Evolutionary conservation across 2,329 filamentous ascomycete genomes (phyloP).

Genomic region (Epicoccum sorghinum): DNA sequence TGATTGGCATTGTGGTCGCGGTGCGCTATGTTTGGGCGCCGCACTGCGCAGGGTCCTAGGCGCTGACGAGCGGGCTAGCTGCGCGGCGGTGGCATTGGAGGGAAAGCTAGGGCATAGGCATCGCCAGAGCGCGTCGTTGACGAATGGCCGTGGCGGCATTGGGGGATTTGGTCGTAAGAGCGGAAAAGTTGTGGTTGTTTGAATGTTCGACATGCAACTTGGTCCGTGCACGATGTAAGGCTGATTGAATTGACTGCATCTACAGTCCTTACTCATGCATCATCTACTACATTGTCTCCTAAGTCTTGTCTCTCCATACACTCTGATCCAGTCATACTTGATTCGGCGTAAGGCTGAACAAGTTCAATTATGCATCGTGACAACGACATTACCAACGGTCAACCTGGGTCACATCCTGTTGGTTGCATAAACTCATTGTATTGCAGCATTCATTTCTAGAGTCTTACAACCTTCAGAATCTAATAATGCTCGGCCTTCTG

Average conservation of each 20-base stretch:
- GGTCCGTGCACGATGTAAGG: neutral
- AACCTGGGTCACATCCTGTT: too few relatives aligned
- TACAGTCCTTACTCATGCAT: too few relatives aligned
- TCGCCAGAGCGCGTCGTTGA: slow-evolving; percentile 44
- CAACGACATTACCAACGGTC: too few relatives aligned
- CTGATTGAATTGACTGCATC: neutral
- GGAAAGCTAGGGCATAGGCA: slow-evolving; percentile 42
- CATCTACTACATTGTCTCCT: too few relatives aligned
- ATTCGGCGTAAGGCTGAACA: too few relatives aligned
- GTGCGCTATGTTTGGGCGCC: neutral
- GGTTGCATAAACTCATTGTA: too few relatives aligned
- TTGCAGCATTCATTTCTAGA: too few relatives aligned
- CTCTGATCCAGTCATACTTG: too few relatives aligned
- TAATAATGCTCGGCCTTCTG: too few relatives aligned
- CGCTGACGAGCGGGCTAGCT: neutral
- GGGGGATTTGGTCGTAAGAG: slow-evolving; percentile 10
- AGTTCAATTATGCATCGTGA: too few relatives aligned
- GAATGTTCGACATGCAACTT: slow-evolving; percentile 5
- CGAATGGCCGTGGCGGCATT: slow-evolving; percentile 42
- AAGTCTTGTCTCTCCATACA: too few relatives aligned
- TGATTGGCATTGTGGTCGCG: slow-evolving; percentile 4
- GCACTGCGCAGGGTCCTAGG: slow-evolving; percentile 4
- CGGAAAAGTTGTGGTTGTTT: neutral
- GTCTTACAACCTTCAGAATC: too few relatives aligned
- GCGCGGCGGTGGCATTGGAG: slow-evolving; percentile 1